These are phyloP conservation scores for Kluyveromyces aestuarii DNA, from an alignment of 805 yeast species.

Conservation along the genomic window DNA sequence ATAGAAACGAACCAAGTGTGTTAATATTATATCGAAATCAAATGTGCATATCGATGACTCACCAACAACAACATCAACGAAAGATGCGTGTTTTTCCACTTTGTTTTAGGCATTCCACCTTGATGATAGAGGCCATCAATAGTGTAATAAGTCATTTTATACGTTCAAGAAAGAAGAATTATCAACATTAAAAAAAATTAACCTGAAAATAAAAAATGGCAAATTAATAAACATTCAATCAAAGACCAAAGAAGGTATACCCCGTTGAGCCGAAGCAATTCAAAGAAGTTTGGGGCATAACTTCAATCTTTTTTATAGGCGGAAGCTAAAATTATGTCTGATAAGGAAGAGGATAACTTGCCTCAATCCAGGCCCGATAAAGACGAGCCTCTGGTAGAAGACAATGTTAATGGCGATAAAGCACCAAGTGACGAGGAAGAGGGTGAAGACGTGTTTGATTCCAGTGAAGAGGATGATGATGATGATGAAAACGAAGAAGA, in stretches of 20 bases:
- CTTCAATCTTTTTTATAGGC: not conserved
- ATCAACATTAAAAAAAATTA: not conserved
- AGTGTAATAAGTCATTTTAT: not conserved
- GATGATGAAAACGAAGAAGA: constrained; percentile 86
- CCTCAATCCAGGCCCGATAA: not conserved
- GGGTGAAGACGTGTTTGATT: constrained; percentile 49
- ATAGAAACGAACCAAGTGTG: not conserved
- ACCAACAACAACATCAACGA: too few relatives aligned
- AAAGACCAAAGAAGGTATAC: not conserved
- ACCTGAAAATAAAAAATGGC: not conserved
- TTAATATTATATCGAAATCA: too few relatives aligned
- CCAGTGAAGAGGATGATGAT: constrained; percentile 87
- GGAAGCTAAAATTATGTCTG: constrained; percentile 1
- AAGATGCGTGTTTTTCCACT: too few relatives aligned
- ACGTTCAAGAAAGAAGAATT: not conserved
- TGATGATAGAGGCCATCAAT: too few relatives aligned
- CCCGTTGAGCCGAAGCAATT: not conserved
- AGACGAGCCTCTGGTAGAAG: constrained; percentile 27
- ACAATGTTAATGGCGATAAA: constrained; percentile 31
- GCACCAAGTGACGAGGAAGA: constrained; percentile 35
- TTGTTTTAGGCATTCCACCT: too few relatives aligned
- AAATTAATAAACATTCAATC: not conserved
- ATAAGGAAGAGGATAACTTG: not conserved
- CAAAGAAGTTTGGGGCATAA: not conserved
- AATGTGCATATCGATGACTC: too few relatives aligned